Evolutionary conservation across 345 rosid species (phyloP), one percentile per base, ranked within the genome.

Genomic region (Citrus australasica): DNA sequence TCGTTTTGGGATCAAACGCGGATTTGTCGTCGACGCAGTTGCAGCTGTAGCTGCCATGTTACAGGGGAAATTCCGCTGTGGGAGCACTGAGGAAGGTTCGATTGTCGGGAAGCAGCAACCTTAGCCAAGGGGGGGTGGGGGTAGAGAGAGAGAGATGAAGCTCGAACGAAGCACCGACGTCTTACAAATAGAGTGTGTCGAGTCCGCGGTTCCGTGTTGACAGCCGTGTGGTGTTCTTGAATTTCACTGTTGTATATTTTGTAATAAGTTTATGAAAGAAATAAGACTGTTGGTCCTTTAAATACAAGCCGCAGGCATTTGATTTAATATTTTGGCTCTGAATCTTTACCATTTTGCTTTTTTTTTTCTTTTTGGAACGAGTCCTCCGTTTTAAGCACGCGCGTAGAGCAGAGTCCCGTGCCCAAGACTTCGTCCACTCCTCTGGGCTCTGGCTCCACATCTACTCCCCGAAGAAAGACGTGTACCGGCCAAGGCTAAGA

Each of bases 1-100:
- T 14, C 92, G 82, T 73, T 42, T 81, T 16, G 92, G 92, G 66
- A 89, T 82, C 81, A 80, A 61, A 73, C 88, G 69, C 14, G 86
- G 84, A 22, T 13, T 25, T 56, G 65, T 21, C 27, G 5, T 7
- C 40, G 40, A 14, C 22, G 40, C 1, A 13, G 5, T 11, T 72
- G 64, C 9, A 16, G 48, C 30, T 38, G 14, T 3, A 8, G 64
- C 32, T 19, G 30, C 21, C 76, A 58, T 73, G 63, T 56, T 38
- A 10, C 9, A 9, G 58, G 27, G 65, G 4, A 7, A 7, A 64
- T 64, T 42, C 4, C 33, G 3, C 33, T 32, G 33, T 1, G 8
- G 38, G 38, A 37, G 38, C 8, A 37, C 38, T 37, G 22, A n/a
- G 10, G 22, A 5, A n/a, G 17, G 6, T 33, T 64, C 17, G n/a